These are phyloP conservation scores for Cicer pinnatifidum DNA, from an alignment of 306 rosid species.

Conservation along the genomic window DNA sequence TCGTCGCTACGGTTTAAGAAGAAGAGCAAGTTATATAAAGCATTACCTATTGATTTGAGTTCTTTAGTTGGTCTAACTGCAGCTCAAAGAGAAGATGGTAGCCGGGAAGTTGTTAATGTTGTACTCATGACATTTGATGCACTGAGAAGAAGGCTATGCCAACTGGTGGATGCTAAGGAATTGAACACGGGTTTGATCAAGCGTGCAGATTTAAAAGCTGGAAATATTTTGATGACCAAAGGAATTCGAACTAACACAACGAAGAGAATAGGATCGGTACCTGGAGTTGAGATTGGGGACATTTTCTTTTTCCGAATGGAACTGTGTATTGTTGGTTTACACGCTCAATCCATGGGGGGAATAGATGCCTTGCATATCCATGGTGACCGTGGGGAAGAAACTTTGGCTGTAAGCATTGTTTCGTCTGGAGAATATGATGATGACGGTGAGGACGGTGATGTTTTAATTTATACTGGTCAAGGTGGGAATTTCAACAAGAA, in stretches of 20 bases:
- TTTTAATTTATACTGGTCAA: slow-evolving; percentile 70
- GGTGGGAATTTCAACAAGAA: slow-evolving; percentile 59
- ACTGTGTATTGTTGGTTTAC: slow-evolving; percentile 66
- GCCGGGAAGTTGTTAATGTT: slow-evolving; percentile 54
- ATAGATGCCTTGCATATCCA: slow-evolving; percentile 57
- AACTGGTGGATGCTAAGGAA: slow-evolving; percentile 66
- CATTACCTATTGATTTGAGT: slow-evolving; percentile 17
- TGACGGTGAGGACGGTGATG: slow-evolving; percentile 59
- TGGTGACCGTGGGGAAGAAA: slow-evolving; percentile 55
- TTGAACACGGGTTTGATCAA: slow-evolving; percentile 44
- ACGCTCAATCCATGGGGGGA: slow-evolving; percentile 75
- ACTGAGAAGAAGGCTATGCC: slow-evolving; percentile 64
- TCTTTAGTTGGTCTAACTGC: slow-evolving; percentile 47
- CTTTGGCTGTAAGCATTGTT: slow-evolving; percentile 66
- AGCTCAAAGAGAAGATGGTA: slow-evolving; percentile 53
- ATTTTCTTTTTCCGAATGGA: slow-evolving; percentile 71
- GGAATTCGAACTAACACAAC: slow-evolving; percentile 66
- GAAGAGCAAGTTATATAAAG: slow-evolving; percentile 42
- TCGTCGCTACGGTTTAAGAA: background rate
- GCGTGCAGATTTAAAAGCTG: slow-evolving; percentile 69
- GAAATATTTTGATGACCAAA: slow-evolving; percentile 55
- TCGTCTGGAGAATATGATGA: slow-evolving; percentile 72
- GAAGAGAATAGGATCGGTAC: slow-evolving; percentile 62
- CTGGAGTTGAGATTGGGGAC: slow-evolving; percentile 78
- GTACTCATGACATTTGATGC: slow-evolving; percentile 60